Percentiles rank a stretch among this genome's conserved stretches.
These are phyloP conservation scores for Cryptococcus sp. DNA, from an alignment of 1,284 basidiomycete species.

Conservation along the genomic window DNA sequence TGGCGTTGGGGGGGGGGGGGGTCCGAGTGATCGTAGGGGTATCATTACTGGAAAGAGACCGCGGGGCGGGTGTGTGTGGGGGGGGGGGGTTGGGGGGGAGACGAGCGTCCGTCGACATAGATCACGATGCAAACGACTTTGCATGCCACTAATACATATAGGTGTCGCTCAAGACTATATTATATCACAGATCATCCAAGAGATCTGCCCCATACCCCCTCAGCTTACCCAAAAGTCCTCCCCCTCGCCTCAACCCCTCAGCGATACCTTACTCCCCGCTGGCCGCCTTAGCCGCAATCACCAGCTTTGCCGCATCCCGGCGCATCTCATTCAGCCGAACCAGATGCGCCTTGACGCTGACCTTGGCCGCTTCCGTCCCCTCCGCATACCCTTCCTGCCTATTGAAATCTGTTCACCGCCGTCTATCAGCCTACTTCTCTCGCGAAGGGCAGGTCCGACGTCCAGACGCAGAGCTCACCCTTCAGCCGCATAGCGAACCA, in stretches of 20 bases:
- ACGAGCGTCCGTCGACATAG: no score
- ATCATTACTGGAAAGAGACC: background rate
- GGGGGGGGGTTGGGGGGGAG: background rate
- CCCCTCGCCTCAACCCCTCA: no score
- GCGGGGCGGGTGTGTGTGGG: background rate
- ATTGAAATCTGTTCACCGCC: slow-evolving; percentile 14
- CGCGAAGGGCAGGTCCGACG: background rate
- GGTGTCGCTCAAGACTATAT: background rate
- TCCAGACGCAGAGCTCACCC: slow-evolving; percentile 22
- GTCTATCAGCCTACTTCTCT: slow-evolving; percentile 1
- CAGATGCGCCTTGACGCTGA: slow-evolving; percentile 13
- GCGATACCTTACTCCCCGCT: no score
- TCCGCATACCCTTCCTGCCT: slow-evolving; percentile 14
- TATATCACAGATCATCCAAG: background rate
- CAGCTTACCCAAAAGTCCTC: no score
- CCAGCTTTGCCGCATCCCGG: background rate
- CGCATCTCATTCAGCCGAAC: slow-evolving; percentile 18
- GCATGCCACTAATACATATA: background rate
- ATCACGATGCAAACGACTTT: background rate
- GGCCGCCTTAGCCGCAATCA: no score
- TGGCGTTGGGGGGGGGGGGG: background rate
- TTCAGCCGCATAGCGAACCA: slow-evolving; percentile 40
- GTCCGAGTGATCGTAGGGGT: background rate
- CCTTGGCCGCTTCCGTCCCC: slow-evolving; percentile 2
- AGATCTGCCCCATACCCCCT: no score